A percentile compares a stretch with the other conserved stretches of the same genome.
These are phyloP conservation scores for Neocallimastix lanati DNA, from an alignment of 192 early-diverging fungal species.

Conservation along the genomic window DNA sequence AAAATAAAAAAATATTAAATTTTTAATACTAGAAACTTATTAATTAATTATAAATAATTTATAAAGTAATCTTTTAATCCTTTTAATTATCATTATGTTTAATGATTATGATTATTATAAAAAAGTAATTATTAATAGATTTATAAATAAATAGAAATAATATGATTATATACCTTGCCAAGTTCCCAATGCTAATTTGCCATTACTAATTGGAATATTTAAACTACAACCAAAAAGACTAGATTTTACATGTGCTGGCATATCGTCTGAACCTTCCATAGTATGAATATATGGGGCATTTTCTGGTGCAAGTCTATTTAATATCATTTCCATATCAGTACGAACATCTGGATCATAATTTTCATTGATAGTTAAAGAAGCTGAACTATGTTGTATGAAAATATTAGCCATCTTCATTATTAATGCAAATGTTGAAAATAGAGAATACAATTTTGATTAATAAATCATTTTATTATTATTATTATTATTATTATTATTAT, in stretches of 20 bases:
- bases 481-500: constrained; percentile 45
- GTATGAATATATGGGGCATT: constrained; percentile 58
- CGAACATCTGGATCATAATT: constrained; percentile 62
- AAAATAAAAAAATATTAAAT: no score
- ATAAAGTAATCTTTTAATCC: no score
- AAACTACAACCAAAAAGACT: constrained; percentile 64
- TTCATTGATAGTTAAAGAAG: constrained; percentile 75
- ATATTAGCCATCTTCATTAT: neutral
- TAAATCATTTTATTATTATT: neutral
- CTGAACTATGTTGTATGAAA: constrained; percentile 73
- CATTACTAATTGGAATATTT: constrained; percentile 69
- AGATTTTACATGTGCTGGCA: constrained; percentile 79
- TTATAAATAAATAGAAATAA: no score
- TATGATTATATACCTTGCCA: constrained; percentile 57
- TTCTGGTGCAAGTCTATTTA: constrained; percentile 70
- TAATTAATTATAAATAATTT: no score
- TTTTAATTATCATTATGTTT: no score
- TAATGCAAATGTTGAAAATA: neutral
- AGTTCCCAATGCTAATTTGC: constrained; percentile 57
- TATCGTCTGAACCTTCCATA: constrained; percentile 74
- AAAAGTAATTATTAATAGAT: no score
- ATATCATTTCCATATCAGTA: constrained; percentile 67
- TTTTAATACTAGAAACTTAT: no score
- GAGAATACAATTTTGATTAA: no score
- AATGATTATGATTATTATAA: no score